A percentile compares a stretch with the other conserved stretches of the same genome.
These are phyloP conservation scores for Cruciata laevipes DNA, from an alignment of 257 asterid genomes.

Conservation along the genomic window DNA sequence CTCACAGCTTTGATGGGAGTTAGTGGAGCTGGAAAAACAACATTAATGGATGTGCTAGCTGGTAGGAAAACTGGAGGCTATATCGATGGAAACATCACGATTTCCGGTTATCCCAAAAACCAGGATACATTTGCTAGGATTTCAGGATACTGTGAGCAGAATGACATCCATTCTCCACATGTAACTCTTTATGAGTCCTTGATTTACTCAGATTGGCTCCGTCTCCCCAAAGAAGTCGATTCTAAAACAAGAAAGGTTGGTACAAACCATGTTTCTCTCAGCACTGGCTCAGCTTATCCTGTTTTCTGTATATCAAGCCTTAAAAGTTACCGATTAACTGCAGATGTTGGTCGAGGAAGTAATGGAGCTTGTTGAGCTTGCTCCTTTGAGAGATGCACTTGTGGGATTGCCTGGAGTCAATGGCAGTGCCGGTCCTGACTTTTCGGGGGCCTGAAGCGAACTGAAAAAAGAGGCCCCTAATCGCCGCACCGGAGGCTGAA, in stretches of 20 bases:
- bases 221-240: slow-evolving; percentile 51
- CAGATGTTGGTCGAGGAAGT: slow-evolving; percentile 74
- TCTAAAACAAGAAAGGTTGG: slow-evolving; percentile 37
- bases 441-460: no score
- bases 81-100: slow-evolving; percentile 51
- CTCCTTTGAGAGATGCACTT: slow-evolving; percentile 40
- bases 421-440: no score
- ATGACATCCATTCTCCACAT: slow-evolving; percentile 74
- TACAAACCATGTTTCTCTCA: not conserved
- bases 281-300: not conserved
- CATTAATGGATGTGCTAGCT: slow-evolving; percentile 70
- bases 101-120: slow-evolving; percentile 68
- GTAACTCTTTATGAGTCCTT: slow-evolving; percentile 66
- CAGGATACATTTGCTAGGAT: slow-evolving; percentile 68
- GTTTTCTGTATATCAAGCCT: not conserved
- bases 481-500: no score
- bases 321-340: not conserved
- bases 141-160: slow-evolving; percentile 80
- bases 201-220: slow-evolving; percentile 67
- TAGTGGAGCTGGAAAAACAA: slow-evolving; percentile 86
- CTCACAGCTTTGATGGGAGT: slow-evolving; percentile 84
- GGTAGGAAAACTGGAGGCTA: slow-evolving; percentile 83
- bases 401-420: slow-evolving; percentile 74
- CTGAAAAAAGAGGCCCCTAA: no score
- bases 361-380: slow-evolving; percentile 73